phyloP scores from a whole-genome alignment of 306 rosid species.

The Inga leiocalycina region DNA sequence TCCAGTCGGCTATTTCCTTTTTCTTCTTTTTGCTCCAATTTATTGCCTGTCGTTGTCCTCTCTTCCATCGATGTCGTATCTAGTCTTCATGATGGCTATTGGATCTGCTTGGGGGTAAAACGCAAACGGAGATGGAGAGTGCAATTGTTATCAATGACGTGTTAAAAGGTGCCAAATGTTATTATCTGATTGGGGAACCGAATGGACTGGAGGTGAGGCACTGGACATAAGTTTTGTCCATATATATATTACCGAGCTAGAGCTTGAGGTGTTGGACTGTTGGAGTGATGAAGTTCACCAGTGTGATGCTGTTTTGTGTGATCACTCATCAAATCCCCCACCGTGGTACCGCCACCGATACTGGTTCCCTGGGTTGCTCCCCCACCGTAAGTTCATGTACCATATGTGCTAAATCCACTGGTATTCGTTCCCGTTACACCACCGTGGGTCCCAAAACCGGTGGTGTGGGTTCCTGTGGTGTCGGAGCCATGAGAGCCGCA shows the following conservation, averaged over 20 bases:
- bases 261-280: conserved; percentile 52
- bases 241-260: conserved; percentile 52
- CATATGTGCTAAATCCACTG: conserved; percentile 12
- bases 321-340: conserved; percentile 25
- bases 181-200: too few species aligned
- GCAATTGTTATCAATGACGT: too few species aligned
- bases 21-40: too few species aligned
- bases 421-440: not conserved
- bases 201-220: too few species aligned
- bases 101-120: too few species aligned
- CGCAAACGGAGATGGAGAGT: too few species aligned
- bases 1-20: too few species aligned
- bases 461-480: not conserved
- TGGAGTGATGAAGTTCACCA: conserved; percentile 44
- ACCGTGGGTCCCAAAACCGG: not conserved
- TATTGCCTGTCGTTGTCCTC: too few species aligned
- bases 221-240: too few species aligned
- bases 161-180: too few species aligned
- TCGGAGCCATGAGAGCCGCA: not conserved
- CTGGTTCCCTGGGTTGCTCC: conserved; percentile 12
- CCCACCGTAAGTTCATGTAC: conserved; percentile 7
- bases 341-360: conserved; percentile 4
- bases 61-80: too few species aligned
- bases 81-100: too few species aligned
- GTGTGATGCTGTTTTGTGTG: not conserved